Evolutionary conservation across 2,329 filamentous ascomycete genomes (phyloP), one percentile per base, ranked within the genome.

Genomic region (Aspergillus felis): DNA sequence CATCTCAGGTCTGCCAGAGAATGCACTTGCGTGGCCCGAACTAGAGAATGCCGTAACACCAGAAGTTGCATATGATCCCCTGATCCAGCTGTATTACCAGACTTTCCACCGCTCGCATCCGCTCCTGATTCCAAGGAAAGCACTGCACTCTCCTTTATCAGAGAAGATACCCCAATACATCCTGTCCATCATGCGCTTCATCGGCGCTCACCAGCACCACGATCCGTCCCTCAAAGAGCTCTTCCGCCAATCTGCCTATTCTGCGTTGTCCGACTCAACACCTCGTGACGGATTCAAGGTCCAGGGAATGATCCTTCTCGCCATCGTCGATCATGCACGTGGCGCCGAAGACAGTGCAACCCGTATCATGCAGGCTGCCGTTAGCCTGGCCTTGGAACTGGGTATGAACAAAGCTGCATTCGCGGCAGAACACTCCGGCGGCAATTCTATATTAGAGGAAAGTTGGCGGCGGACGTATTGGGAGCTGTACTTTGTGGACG

Each of bases 401-500:
- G 86, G 87, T 0, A 83, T 96, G 74, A 85, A 94, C 67, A 82
- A 82, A 3, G 78, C 83, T 47, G 79, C 82, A 0, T 95, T 87
- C 69, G 65, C 63, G 0, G 10, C 41, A 3, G n/a, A 58, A 7
- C 58, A 71, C 44, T 63, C 66, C 0, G 53, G 56, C 4, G 86
- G 89, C 0, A 83, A 86, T 52, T 77, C 83, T 0, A 76, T 90
- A 1, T 66, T 92, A 5, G 89, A 92, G 69, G 91, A 96, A 73
- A 90, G 88, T 71, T 91, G 89, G 86, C 83, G 90, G 14, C 80
- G 91, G 58, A 96, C 91, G 0, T 96, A 90, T 89, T 95, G 91
- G 91, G 90, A 83, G 64, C 66, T 88, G 46, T 92, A 87, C 68
- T 82, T 89, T 12, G 83, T 89, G 12, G 90, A 93, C 67, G 89